Evolutionary conservation across 2,329 filamentous ascomycete species (phyloP).

Genomic region (Colletotrichum sp.): DNA sequence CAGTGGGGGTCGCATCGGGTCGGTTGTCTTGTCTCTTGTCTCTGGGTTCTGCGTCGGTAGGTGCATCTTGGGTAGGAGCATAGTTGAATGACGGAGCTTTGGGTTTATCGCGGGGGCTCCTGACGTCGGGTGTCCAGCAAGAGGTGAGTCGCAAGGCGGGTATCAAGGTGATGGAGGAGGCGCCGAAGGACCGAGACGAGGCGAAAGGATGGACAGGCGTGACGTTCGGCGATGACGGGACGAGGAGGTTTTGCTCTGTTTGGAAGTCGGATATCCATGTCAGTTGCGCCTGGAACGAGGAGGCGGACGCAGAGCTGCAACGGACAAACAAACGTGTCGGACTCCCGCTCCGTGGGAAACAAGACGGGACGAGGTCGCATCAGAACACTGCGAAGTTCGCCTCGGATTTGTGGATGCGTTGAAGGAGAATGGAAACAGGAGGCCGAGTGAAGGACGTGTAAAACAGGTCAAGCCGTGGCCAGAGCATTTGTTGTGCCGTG

Average conservation of each 20-base stretch:
- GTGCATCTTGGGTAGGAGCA: not conserved
- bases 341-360: not conserved
- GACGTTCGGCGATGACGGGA: not conserved
- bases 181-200: not conserved
- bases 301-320: not conserved
- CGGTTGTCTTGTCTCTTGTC: not conserved
- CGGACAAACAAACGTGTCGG: not conserved
- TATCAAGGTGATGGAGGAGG: not conserved
- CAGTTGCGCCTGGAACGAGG: not conserved
- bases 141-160: not conserved
- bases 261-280: not conserved
- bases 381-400: not conserved
- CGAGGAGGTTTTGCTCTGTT: not conserved
- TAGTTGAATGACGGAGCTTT: not conserved
- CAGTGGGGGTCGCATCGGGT: not conserved
- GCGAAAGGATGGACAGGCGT: not conserved
- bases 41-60: not conserved
- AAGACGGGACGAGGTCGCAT: not conserved
- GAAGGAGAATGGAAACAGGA: not conserved
- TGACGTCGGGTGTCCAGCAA: not conserved
- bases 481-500: not conserved
- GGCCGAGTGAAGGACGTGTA: not conserved
- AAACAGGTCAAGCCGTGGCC: not conserved
- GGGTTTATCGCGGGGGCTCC: not conserved
- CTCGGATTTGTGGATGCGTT: constrained; percentile 3